These are phyloP conservation scores for Echinosophora koreensis DNA, from an alignment of 306 rosid species.

Conservation along the genomic window DNA sequence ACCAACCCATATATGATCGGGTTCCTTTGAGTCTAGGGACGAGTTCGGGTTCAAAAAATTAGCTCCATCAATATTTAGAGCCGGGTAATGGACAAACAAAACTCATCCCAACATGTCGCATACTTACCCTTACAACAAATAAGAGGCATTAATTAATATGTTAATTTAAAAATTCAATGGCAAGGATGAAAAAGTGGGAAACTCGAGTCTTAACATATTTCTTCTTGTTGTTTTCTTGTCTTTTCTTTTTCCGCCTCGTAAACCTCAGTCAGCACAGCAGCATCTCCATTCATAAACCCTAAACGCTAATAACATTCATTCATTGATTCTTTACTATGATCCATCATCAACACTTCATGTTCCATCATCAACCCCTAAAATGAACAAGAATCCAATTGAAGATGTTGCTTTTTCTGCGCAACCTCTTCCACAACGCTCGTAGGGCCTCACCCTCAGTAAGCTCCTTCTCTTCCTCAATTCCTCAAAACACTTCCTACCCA, in stretches of 20 bases:
- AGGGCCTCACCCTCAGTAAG: constrained; percentile 75
- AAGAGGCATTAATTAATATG: too few relatives aligned
- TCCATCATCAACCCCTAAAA: constrained; percentile 19
- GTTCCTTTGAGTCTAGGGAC: too few relatives aligned
- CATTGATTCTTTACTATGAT: not conserved
- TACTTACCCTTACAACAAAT: too few relatives aligned
- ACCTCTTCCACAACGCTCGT: constrained; percentile 60
- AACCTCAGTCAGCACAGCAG: not conserved
- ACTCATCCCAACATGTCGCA: too few relatives aligned
- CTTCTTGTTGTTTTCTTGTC: not conserved
- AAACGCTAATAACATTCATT: constrained; percentile 1
- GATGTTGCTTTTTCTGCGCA: constrained; percentile 74
- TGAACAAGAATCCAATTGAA: constrained; percentile 38
- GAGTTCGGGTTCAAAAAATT: too few relatives aligned
- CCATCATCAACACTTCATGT: constrained; percentile 3
- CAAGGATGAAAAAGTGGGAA: not conserved
- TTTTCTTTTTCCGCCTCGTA: not conserved
- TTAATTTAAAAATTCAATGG: too few relatives aligned
- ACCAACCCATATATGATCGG: too few relatives aligned
- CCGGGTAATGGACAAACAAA: too few relatives aligned
- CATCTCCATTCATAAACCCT: constrained; percentile 45
- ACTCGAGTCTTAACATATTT: not conserved
- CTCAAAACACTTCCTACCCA: constrained; percentile 37
- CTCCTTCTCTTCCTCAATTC: constrained; percentile 52
- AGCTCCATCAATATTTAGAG: too few relatives aligned